phyloP scores from a whole-genome alignment of 495 filamentous ascomycete species.

The Aspergillus sclerotioniger region DNA sequence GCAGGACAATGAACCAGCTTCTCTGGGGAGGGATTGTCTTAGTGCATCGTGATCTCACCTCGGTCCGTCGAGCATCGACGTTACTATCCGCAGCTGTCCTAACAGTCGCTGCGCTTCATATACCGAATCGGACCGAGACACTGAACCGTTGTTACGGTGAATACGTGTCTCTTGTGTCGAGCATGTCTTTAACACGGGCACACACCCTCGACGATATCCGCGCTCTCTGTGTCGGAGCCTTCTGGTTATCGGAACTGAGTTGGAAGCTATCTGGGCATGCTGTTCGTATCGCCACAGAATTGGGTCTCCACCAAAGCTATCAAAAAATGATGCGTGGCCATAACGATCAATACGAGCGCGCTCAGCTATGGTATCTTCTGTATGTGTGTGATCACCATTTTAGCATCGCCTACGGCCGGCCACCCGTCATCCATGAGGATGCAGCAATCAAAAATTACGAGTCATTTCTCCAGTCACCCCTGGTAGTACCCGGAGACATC shows the following conservation, averaged over 20 bases:
- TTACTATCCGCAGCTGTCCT: slow-evolving; percentile 50
- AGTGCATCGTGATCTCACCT: slow-evolving; percentile 47
- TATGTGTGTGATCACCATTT: slow-evolving; percentile 60
- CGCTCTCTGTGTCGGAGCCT: slow-evolving; percentile 51
- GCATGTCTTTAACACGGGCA: slow-evolving; percentile 48
- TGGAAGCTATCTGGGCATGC: slow-evolving; percentile 56
- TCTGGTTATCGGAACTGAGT: slow-evolving; percentile 53
- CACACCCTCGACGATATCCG: slow-evolving; percentile 53
- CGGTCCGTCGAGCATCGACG: slow-evolving; percentile 49
- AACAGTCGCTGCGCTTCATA: slow-evolving; percentile 54
- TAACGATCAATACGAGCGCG: slow-evolving; percentile 49
- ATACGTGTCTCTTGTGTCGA: slow-evolving; percentile 52
- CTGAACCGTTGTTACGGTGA: slow-evolving; percentile 51
- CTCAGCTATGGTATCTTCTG: slow-evolving; percentile 50
- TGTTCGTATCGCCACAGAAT: slow-evolving; percentile 53
- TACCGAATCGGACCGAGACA: slow-evolving; percentile 48
- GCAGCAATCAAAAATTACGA: slow-evolving; percentile 7
- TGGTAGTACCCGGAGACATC: slow-evolving; percentile 42
- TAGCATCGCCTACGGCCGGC: slow-evolving; percentile 53
- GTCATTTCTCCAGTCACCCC: neutral
- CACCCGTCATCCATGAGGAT: slow-evolving; percentile 55
- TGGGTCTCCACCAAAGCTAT: slow-evolving; percentile 51
- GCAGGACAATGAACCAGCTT: slow-evolving; percentile 53
- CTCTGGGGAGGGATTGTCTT: slow-evolving; percentile 58
- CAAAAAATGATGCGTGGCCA: slow-evolving; percentile 45